Base-by-base conservation (phyloP, 495 filamentous ascomycete genomes). In the Penicillium flavigenum region DNA sequence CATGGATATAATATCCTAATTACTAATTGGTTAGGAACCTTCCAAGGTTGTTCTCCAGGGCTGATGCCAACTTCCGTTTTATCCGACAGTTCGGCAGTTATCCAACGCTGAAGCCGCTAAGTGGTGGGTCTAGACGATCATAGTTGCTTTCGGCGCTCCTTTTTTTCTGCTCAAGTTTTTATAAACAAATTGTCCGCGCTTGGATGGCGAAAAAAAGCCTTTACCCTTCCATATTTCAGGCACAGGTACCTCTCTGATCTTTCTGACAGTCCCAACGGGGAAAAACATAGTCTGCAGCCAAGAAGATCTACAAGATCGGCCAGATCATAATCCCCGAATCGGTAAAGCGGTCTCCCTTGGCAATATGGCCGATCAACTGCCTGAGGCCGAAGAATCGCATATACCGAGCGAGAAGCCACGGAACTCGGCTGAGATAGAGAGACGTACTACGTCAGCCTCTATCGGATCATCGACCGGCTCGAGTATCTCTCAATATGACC, bases 401-500 rank as follows among this genome's bases (percentile, higher is more conserved):
- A 3, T 19, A 20, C 31, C 34, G 22, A 41, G 32, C 43, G 67
- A 68, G 27, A 68, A 68, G 38, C 47, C 46, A 19, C 38, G 44
- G 27, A 1, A 20, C 2, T 64, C 60, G 2, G 49, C 32, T 12
- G 59, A 61, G 31, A 36, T 32, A 10, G 62, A 61, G 20, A 57
- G 66, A 54, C 62, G 57, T 1, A 27, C 38, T 2, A 54, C 71
- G 4, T 69, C 71, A 38, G 65, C 53, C 4, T 67, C 62, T 10
- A 60, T 50, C 1, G 56, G 53, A 3, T 68, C 64, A 4, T 68
- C 64, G 11, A 47, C 62, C 6, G 60, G 60, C 24, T 71, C 69
- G 2, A 72, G 65, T 52, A 72, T 64, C 54, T 72, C 69, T 20
- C 64, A 71, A 16, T 69, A 69, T 59, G 57, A 68, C 34, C 60